Evolutionary conservation across 2,329 filamentous ascomycete species (phyloP).

Genomic region (Pseudogymnoascus sp.): DNA sequence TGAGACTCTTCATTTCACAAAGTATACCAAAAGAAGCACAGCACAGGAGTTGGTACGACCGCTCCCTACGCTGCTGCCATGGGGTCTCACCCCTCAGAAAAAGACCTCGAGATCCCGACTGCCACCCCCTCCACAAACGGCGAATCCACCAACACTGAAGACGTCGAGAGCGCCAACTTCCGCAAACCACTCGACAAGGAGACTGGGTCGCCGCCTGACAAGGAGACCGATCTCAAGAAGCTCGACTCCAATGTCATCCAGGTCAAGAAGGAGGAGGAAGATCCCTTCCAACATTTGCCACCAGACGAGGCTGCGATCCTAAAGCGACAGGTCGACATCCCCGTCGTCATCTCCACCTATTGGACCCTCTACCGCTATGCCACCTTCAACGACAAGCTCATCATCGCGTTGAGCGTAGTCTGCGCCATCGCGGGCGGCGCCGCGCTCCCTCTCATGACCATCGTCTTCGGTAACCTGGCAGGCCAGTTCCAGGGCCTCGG

Average conservation of each 20-base stretch:
- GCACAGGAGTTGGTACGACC: background rate
- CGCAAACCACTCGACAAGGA: slow-evolving; percentile 32
- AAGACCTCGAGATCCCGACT: slow-evolving; percentile 11
- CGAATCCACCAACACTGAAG: slow-evolving; percentile 19
- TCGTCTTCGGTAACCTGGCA: slow-evolving; percentile 71
- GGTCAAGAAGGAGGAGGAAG: slow-evolving; percentile 36
- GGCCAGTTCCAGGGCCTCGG: slow-evolving; percentile 58
- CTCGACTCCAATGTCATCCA: slow-evolving; percentile 28
- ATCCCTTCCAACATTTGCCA: slow-evolving; percentile 56
- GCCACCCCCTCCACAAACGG: slow-evolving; percentile 20
- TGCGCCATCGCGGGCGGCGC: slow-evolving; percentile 52
- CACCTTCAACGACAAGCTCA: slow-evolving; percentile 41
- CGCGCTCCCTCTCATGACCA: slow-evolving; percentile 46
- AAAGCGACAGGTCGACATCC: slow-evolving; percentile 59
- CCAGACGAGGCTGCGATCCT: slow-evolving; percentile 59
- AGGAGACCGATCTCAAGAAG: slow-evolving; percentile 50
- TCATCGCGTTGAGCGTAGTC: slow-evolving; percentile 43
- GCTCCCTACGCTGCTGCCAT: background rate
- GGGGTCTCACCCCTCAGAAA: background rate
- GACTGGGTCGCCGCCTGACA: slow-evolving; percentile 49
- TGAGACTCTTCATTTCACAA: background rate
- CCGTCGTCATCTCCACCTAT: slow-evolving; percentile 56
- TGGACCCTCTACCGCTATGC: slow-evolving; percentile 52
- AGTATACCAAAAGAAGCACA: background rate
- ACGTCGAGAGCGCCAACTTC: slow-evolving; percentile 17